Conservation (phyloP, 352 stramenopile genomes). For the Phytophthora cryptogea region DNA sequence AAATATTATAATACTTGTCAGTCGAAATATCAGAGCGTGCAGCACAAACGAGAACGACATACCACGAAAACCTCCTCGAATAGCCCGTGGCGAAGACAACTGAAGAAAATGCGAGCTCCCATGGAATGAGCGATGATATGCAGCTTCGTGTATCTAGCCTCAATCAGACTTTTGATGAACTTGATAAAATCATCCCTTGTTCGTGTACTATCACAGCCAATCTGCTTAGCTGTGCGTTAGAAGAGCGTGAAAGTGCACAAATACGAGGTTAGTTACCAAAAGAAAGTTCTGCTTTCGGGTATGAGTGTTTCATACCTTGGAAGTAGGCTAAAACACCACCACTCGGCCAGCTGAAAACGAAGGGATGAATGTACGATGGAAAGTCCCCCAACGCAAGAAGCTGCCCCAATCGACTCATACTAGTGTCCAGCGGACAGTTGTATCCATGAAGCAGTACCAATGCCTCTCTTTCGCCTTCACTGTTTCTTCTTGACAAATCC, state of each 20-base stretch:
- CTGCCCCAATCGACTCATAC: constrained; percentile 60
- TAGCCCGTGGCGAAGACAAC: constrained; percentile 42
- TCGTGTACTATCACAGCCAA: constrained; percentile 48
- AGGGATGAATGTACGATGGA: constrained; percentile 66
- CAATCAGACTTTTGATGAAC: constrained; percentile 63
- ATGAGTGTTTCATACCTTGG: constrained; percentile 31
- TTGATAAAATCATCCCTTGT: constrained; percentile 44
- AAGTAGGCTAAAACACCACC: constrained; percentile 65
- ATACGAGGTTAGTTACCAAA: not conserved
- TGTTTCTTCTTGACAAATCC: constrained; percentile 27
- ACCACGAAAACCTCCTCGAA: constrained; percentile 55
- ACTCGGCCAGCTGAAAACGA: constrained; percentile 78
- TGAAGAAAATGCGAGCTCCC: constrained; percentile 65
- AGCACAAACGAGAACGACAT: not conserved
- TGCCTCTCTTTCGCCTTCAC: constrained; percentile 49
- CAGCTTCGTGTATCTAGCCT: constrained; percentile 61
- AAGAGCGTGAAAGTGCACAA: not conserved
- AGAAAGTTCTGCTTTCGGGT: too few relatives aligned
- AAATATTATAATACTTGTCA: constrained; percentile 2
- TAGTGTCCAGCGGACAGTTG: constrained; percentile 73
- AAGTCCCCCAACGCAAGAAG: constrained; percentile 71
- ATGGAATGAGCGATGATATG: constrained; percentile 76
- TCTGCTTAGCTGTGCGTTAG: constrained; percentile 31
- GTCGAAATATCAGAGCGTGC: not conserved
- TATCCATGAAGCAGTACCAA: constrained; percentile 72